Percentiles rank a stretch among this genome's conserved stretches.
These are phyloP conservation scores for Endogone sp. DNA, from an alignment of 192 early-diverging fungal species.

Conservation along the genomic window DNA sequence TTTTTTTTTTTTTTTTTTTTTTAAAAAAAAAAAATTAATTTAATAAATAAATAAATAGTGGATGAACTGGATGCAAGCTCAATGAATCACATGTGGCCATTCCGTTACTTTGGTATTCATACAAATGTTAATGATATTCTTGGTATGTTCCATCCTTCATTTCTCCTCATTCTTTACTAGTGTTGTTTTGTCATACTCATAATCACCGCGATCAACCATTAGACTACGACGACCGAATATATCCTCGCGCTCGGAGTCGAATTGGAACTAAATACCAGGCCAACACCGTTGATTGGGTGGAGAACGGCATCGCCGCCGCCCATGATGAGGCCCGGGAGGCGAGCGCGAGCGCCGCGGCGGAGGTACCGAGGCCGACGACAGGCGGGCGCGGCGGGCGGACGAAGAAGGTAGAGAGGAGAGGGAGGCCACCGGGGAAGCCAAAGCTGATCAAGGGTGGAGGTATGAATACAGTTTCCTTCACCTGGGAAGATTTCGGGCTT, in stretches of 20 bases:
- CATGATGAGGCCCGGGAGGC: neutral
- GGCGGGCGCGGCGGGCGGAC: conserved; percentile 31
- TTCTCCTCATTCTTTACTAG: neutral
- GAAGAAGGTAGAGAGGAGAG: conserved; percentile 1
- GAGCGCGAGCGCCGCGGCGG: conserved; percentile 22
- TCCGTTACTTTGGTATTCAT: conserved; percentile 84
- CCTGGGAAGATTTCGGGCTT: no score
- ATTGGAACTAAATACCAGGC: conserved; percentile 85
- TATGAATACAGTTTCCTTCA: neutral
- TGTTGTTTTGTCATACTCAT: neutral
- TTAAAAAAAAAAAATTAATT: no score
- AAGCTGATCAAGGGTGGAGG: neutral
- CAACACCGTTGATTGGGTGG: conserved; percentile 51
- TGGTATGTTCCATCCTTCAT: conserved; percentile 29
- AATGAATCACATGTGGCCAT: conserved; percentile 78
- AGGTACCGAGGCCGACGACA: conserved; percentile 32
- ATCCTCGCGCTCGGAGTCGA: conserved; percentile 72
- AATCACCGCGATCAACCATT: neutral
- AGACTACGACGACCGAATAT: conserved; percentile 72
- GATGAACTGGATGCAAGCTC: neutral
- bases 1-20: no score
- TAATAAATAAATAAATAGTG: neutral
- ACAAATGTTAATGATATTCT: conserved; percentile 66
- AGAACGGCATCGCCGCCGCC: neutral
- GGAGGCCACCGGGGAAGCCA: neutral